phyloP scores from a whole-genome alignment of 306 rosid genomes.

The Corylus americana region DNA sequence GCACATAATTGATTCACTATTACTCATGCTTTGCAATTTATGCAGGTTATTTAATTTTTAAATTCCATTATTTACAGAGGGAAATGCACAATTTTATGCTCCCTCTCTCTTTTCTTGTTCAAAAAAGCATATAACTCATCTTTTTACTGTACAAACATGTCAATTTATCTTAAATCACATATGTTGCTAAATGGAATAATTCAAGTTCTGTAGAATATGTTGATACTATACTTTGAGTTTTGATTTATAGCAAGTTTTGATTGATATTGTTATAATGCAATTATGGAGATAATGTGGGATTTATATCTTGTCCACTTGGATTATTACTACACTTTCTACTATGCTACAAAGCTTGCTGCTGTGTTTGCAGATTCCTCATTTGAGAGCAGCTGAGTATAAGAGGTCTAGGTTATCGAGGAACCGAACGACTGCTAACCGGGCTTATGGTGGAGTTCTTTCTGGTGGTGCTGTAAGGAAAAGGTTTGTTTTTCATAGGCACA shows the following conservation, averaged over 20 bases:
- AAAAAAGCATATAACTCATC: background rate
- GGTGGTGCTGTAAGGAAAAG: conserved; percentile 81
- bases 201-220: background rate
- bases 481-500: conserved; percentile 36
- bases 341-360: background rate
- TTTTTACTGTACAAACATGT: background rate
- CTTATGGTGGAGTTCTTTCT: conserved; percentile 74
- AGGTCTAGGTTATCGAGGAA: conserved; percentile 73
- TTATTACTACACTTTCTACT: too few relatives aligned
- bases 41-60: too few relatives aligned
- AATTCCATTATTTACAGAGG: too few relatives aligned
- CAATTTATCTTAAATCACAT: too few relatives aligned
- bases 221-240: background rate
- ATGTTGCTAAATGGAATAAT: too few relatives aligned
- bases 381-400: conserved; percentile 76
- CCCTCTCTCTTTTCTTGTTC: too few relatives aligned
- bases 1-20: too few relatives aligned
- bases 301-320: background rate
- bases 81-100: too few relatives aligned
- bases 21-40: too few relatives aligned
- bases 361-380: conserved; percentile 69
- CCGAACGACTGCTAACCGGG: conserved; percentile 71
- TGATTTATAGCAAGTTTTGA: background rate
- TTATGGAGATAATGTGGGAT: background rate
- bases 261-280: background rate